Base-by-base conservation (phyloP, 495 filamentous ascomycete genomes). In the Annulohypoxylon maeteangense region DNA sequence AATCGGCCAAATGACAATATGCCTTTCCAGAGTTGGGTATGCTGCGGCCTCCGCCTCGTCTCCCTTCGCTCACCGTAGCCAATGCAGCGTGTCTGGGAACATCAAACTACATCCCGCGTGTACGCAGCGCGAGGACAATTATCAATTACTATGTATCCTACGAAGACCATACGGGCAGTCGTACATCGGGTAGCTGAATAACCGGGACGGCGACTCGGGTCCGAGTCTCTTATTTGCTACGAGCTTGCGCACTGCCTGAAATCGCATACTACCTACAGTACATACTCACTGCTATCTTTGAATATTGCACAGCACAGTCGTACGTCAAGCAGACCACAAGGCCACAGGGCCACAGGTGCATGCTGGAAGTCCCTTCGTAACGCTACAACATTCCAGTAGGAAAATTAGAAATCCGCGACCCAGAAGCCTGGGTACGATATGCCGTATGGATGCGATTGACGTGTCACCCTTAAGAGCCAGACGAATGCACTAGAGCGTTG, bases 371-470 rank as follows among this genome's bases (percentile, higher is more conserved):
- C 59, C 22, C 36, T 51, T 47, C 31, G 22, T 55, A 56, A 44
- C 56, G 11, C 54, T 65, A 65, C 60, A 22, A 23, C 55, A 63
- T 72, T 54, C 55, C 59, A 42, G 34, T 57, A 47, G 62, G 54
- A 56, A 57, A 68, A 38, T 51, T 68, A 56, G 64, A 72, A 72
- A 48, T 36, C 57, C 64, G 70, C 59, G 70, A 72, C 70, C 70
- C 70, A 72, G 70, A 72, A 68, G 70, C 70, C 70, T 72, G 70
- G 70, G 65, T 57, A n/a, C n/a, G n/a, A n/a, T n/a, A 68, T 67
- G 54, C 59, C 60, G 67, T 71, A 71, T n/a, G n/a, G n/a, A n/a
- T 71, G 64, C 36, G 40, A 58, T 72, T 72, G 70, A 72, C 70
- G 70, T 72, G 70, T 72, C 70, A 72, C 70, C 25, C 59, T 61